phyloP scores from a whole-genome alignment of 768 basidiomycete genomes.

The Cystobasidium onofrii region DNA sequence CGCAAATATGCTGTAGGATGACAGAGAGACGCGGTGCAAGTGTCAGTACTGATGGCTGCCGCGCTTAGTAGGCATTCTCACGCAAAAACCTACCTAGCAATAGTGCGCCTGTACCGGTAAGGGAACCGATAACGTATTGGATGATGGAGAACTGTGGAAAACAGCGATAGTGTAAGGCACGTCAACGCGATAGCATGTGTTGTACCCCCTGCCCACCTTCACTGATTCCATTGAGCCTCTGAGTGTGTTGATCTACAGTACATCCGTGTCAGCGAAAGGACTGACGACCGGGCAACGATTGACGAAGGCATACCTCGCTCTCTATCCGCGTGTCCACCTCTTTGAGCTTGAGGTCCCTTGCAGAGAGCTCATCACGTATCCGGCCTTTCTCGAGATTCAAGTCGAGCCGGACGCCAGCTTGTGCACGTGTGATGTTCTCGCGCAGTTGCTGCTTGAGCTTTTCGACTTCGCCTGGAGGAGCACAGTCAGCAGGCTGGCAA shows the following conservation, averaged over 20 bases:
- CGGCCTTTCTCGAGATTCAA: constrained; percentile 93
- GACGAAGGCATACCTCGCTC: constrained; percentile 40
- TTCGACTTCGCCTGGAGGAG: not conserved
- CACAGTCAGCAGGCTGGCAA: not conserved
- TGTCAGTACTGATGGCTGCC: too few relatives aligned
- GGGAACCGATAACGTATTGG: constrained; percentile 47
- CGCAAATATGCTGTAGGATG: not conserved
- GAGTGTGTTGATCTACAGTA: not conserved
- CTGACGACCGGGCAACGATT: constrained; percentile 4
- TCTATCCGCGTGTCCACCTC: constrained; percentile 97
- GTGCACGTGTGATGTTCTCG: constrained; percentile 52
- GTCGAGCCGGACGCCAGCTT: constrained; percentile 86
- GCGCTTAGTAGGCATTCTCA: not conserved
- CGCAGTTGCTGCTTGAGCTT: constrained; percentile 10
- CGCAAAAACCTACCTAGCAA: constrained; percentile 39
- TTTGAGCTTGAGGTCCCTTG: constrained; percentile 89
- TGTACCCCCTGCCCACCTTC: too few relatives aligned
- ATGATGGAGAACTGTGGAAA: constrained; percentile 41
- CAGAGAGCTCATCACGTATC: constrained; percentile 82
- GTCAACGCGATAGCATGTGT: too few relatives aligned
- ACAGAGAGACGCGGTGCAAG: not conserved
- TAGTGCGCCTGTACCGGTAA: constrained; percentile 45
- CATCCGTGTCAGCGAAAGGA: not conserved
- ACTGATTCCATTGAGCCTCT: constrained; percentile 47
- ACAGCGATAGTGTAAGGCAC: too few relatives aligned